Base-by-base conservation (phyloP, 108 stramenopile genomes). In the Skeletonema grethae region DNA sequence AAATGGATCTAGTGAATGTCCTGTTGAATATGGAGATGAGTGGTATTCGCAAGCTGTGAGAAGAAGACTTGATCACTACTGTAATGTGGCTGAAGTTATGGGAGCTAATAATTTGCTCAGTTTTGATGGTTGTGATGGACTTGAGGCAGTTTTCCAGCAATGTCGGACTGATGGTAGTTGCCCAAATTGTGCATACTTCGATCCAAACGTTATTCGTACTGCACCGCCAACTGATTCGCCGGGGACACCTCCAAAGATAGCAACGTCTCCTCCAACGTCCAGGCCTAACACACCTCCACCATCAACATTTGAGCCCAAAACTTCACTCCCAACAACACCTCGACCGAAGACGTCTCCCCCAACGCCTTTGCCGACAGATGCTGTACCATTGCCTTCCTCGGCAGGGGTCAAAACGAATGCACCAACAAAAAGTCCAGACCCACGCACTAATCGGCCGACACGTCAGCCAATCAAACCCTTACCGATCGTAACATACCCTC, bases 51-150 rank as follows among this genome's bases (percentile, higher is more conserved):
- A 45, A 25, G 66, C 67, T 7, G 29, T 76, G 53, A 29, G 38
- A 5, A 63, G 46, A 20, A 45, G 67, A 56, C 11, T 76, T 20
- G 75, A 76, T 32, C 75, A 68, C 29, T 76, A 76, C 39, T 76
- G 75, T n/a, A 30, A 68, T 45, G 75, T 43, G 8, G 75, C 75
- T 11, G 4, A 68, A 63, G 48, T 69, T 29, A 25, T 76, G 12
- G 61, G 75, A 34, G 73, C 61, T 34, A 32, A 56, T 11, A 43
- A 67, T 15, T 57, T 76, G 61, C 58, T 76, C 4, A 61, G 53
- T n/a, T 41, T 76, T 45, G 36, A 45, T 57, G 75, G 75, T 4
- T 75, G 73, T 36, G 53, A 63, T 11, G 67, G 75, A 16, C 38
- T 76, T 7, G 61, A 63, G 13, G 62, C 16, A 24, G 67, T 76